Evolutionary conservation across 768 basidiomycete species (phyloP), one percentile per base, ranked within the genome.

Genomic region (Harrya chromipes): DNA sequence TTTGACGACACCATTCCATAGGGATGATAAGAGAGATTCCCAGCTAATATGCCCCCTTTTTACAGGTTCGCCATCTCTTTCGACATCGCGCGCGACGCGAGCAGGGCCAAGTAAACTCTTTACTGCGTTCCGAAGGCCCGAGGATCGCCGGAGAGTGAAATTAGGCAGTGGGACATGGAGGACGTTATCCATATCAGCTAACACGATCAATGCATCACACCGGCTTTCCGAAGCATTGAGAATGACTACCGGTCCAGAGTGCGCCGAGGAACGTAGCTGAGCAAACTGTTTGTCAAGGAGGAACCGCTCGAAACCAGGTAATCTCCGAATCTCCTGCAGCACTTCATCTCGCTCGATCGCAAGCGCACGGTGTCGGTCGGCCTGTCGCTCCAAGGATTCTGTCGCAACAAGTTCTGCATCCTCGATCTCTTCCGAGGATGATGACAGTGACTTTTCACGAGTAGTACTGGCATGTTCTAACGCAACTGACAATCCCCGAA

Each of bases 171-270:
- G 51, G 19, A 54, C 52, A 17, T 54, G 47, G 9, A 54, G 7
- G 1, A 34, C 52, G n/a, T 38, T 4, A 0, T 49, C 37, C 16
- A 17, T 31, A 13, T 55, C 31, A 2, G 40, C 48, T 9, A 37
- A 24, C 9, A 55, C 5, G 14, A 54, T 47, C 45, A 55, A 38
- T 8, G 70, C 74, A 46, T 74, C 70, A 26, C 70, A 73, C n/a
- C 70, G 57, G 14, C 20, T 39, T 17, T 45, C 17, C 34, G 58
- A 53, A 35, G 63, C 54, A 34, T 71, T 72, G 36, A 73, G 54
- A 12, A 74, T 46, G 16, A 69, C 60, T 16, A 69, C 56, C 5
- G 66, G 65, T 14, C 67, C 67, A 17, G 47, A 49, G 16, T 47
- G 47, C 14, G 64, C 58, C 9, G 54, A 50, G 1, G 27, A 37